Percentiles rank a stretch among this genome's conserved stretches.
Evolutionary conservation across 2,329 filamentous ascomycete species (phyloP).

Genomic region (Bipolaris cookei): DNA sequence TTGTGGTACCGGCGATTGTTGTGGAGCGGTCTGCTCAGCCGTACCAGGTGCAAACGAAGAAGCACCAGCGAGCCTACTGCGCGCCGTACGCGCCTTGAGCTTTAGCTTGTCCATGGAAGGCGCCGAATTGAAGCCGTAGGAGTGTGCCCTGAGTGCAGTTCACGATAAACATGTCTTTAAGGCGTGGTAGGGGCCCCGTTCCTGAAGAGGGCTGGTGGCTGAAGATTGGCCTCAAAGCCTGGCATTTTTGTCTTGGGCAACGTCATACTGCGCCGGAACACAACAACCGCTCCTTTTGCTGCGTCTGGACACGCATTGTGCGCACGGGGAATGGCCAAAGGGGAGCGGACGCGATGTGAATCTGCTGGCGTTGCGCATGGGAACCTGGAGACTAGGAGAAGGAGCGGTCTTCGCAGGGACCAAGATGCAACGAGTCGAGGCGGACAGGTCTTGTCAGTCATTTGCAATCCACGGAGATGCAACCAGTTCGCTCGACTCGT

Average conservation of each 20-base stretch:
- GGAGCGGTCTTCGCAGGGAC: not conserved
- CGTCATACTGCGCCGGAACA: slow-evolving; percentile 26
- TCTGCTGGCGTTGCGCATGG: not conserved
- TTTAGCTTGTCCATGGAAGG: slow-evolving; percentile 44
- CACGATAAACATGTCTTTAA: slow-evolving; percentile 32
- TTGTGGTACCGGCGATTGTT: slow-evolving; percentile 36
- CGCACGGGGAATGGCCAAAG: not conserved
- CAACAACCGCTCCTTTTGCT: slow-evolving; percentile 23
- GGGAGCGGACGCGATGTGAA: not conserved
- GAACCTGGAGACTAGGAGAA: not conserved
- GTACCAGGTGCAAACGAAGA: slow-evolving; percentile 36
- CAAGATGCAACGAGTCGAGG: slow-evolving; percentile 2
- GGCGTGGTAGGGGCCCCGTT: slow-evolving; percentile 20
- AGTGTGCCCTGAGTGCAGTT: slow-evolving; percentile 15
- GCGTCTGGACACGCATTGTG: slow-evolving; percentile 1
- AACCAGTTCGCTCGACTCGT: too few species aligned
- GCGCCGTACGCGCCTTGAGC: slow-evolving; percentile 43
- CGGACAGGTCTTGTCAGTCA: not conserved
- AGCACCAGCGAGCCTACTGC: slow-evolving; percentile 40
- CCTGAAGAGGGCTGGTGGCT: slow-evolving; percentile 22
- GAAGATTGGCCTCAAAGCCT: slow-evolving; percentile 25
- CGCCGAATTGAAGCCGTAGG: slow-evolving; percentile 14
- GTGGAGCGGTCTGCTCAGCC: slow-evolving; percentile 38
- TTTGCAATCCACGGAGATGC: too few species aligned
- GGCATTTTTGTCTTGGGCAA: slow-evolving; percentile 29